Conservation (phyloP, 202 grass and related monocot genomes). For the Saccharum hybrid region DNA sequence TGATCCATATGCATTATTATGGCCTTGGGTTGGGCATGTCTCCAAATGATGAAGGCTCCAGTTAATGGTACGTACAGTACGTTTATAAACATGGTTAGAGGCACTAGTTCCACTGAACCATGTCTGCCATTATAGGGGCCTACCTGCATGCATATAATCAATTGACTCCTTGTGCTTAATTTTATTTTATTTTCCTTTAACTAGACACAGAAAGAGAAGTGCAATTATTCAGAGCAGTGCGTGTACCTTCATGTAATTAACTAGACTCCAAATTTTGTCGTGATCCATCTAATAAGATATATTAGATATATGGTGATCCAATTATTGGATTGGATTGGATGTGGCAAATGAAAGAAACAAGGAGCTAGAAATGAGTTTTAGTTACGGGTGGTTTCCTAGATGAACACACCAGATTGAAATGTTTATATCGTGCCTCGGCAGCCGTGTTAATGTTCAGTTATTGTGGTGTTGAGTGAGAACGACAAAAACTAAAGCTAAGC, state of each 20-base stretch:
- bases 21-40: constrained; percentile 12
- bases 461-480: constrained; percentile 41
- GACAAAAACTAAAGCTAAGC: constrained; percentile 43
- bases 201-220: constrained; percentile 40
- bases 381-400: constrained; percentile 5
- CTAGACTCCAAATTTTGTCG: constrained; percentile 44
- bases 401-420: constrained; percentile 9
- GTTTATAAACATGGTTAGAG: constrained; percentile 55
- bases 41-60: constrained; percentile 54
- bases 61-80: constrained; percentile 47
- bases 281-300: constrained; percentile 31
- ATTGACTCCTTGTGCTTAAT: constrained; percentile 27
- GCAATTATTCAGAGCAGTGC: constrained; percentile 21
- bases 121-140: constrained; percentile 55
- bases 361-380: constrained; percentile 4
- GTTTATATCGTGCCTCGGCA: constrained; percentile 15
- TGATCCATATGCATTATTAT: constrained; percentile 38
- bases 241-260: constrained; percentile 36
- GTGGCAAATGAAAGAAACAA: constrained; percentile 28
- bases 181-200: background rate
- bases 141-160: constrained; percentile 44
- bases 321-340: constrained; percentile 42
- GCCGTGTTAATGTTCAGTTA: constrained; percentile 14
- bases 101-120: constrained; percentile 53
- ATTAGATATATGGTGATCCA: constrained; percentile 29